Evolutionary conservation across 1,284 basidiomycete genomes (phyloP), one percentile per base, ranked within the genome.

Genomic region (Coniophora puteana): DNA sequence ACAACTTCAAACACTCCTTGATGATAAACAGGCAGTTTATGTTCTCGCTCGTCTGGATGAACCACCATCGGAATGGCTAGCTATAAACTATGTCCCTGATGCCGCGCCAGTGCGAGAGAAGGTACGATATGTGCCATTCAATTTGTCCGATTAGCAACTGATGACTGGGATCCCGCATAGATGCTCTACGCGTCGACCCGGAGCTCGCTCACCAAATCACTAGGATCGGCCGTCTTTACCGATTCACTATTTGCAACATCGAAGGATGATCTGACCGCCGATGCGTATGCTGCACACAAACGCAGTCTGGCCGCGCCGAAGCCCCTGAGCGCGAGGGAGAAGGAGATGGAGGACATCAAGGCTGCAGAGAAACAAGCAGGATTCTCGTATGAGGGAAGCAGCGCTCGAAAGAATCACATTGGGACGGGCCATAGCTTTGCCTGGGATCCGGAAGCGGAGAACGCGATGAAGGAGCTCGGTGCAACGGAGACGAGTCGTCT

Each of bases 181-280:
- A 95, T 94, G 92, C 70, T 95, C 21, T 93, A 94, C 61, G 92
- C 92, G n/a, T 86, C 90, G 1, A 83, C 85, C 1, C 79, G 90
- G 38, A 71, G 74, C 20, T 77, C 83, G 6, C 71, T 94, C 16
- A 72, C 83, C 34, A 90, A 83, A 61, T 70, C 78, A 4, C 73
- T 94, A 1, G 90, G 90, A 32, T 85, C 89, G 4, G 70, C 78
- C 33, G 66, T 80, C 43, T 91, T 93, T 62, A 77, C 80, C 11
- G 85, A 90, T 56, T 76, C 78, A 40, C 70, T 94, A 44, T 93
- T 91, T 58, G 90, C 91, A 1, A 93, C 89, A 0, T 77, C 78
- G 40, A 84, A 83, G 54, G 71, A 71, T 20, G 81, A 90, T 56
- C 52, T 84, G 28, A 79, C 80, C 4, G 64, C 78, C 2, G 72